Percentiles rank a stretch among this genome's conserved stretches.
Evolutionary conservation across 345 rosid genomes (phyloP).

Genomic region (Citrus medica): DNA sequence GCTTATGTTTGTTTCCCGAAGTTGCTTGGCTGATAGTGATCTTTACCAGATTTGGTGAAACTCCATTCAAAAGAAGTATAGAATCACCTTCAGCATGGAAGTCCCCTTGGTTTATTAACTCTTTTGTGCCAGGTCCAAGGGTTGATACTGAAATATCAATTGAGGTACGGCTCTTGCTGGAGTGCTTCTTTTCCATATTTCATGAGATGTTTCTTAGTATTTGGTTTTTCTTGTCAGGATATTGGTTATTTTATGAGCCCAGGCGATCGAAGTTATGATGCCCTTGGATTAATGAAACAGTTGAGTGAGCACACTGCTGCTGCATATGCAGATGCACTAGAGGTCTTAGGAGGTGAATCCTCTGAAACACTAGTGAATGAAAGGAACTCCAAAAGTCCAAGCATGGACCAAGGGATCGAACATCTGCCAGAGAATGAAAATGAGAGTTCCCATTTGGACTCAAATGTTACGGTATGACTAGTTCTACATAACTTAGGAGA

Average conservation of each 20-base stretch:
- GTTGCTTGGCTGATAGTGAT: slow-evolving; percentile 15
- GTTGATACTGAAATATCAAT: slow-evolving; percentile 80
- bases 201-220: neutral
- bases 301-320: slow-evolving; percentile 81
- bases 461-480: slow-evolving; percentile 37
- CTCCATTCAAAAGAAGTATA: slow-evolving; percentile 77
- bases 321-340: slow-evolving; percentile 88
- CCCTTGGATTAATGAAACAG: slow-evolving; percentile 87
- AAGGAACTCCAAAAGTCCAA: slow-evolving; percentile 28
- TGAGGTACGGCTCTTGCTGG: slow-evolving; percentile 48
- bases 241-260: slow-evolving; percentile 91
- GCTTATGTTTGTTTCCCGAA: neutral
- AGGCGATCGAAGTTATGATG: slow-evolving; percentile 83
- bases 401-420: slow-evolving; percentile 43
- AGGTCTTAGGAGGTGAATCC: slow-evolving; percentile 77
- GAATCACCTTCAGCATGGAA: slow-evolving; percentile 99
- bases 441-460: slow-evolving; percentile 46
- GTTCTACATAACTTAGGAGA: neutral
- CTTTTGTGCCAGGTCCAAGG: slow-evolving; percentile 78
- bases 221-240: slow-evolving; percentile 48
- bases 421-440: slow-evolving; percentile 27
- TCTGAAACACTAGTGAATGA: slow-evolving; percentile 51
- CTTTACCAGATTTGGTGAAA: slow-evolving; percentile 69
- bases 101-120: slow-evolving; percentile 88
- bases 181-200: neutral